A percentile compares a stretch with the other conserved stretches of the same genome.
Evolutionary conservation across 345 rosid genomes (phyloP).

Genomic region (Abelmoschus esculentus): DNA sequence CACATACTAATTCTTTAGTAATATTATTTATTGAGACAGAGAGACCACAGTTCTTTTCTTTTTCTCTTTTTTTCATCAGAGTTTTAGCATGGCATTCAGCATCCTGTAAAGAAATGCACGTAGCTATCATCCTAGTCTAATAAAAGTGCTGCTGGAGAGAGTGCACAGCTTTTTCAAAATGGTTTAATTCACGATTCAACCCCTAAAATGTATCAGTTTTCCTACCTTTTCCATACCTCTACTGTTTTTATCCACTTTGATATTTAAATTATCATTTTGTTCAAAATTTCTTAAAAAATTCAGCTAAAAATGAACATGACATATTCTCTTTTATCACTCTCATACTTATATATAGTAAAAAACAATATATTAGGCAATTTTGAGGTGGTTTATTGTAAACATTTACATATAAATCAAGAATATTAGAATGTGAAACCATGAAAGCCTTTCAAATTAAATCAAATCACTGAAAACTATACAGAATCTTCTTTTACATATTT

Average conservation of each 20-base stretch:
- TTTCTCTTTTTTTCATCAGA: constrained; percentile 15
- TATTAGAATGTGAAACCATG: constrained; percentile 14
- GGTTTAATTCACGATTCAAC: neutral
- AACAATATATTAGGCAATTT: too few relatives aligned
- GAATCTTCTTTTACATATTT: constrained; percentile 11
- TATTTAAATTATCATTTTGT: too few relatives aligned
- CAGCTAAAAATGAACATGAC: too few relatives aligned
- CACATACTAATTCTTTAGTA: neutral
- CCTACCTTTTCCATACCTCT: neutral
- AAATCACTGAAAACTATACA: constrained; percentile 9
- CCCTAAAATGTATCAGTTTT: neutral
- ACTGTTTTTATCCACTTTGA: neutral
- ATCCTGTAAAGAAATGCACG: constrained; percentile 9
- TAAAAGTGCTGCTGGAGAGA: constrained; percentile 10
- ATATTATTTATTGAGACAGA: constrained; percentile 20
- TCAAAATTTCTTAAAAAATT: too few relatives aligned
- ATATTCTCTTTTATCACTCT: too few relatives aligned
- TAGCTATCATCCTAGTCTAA: constrained; percentile 1
- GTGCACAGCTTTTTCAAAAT: constrained; percentile 4
- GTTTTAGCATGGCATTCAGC: constrained; percentile 6
- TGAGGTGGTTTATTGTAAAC: too few relatives aligned
- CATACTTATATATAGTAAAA: too few relatives aligned
- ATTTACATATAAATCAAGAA: neutral
- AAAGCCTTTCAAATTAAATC: neutral
- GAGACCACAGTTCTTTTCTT: constrained; percentile 18